Evolutionary conservation across 2,329 filamentous ascomycete species (phyloP).

Genomic region (Hypoxylon sp.): DNA sequence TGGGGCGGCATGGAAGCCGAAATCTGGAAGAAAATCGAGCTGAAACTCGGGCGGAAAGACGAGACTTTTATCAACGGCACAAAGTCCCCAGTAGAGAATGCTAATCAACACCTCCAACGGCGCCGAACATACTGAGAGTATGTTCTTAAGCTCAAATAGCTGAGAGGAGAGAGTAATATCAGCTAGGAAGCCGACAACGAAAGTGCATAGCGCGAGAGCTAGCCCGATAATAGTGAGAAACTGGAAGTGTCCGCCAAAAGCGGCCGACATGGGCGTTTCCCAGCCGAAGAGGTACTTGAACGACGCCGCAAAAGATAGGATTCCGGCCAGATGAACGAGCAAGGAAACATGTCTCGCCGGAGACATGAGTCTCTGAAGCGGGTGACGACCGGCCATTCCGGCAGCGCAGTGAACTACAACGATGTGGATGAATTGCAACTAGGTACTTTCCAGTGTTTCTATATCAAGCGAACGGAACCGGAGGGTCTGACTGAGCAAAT

Average conservation of each 20-base stretch:
- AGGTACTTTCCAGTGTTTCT: background rate
- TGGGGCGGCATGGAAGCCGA: slow-evolving; percentile 76
- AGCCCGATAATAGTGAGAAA: slow-evolving; percentile 82
- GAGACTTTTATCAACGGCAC: slow-evolving; percentile 65
- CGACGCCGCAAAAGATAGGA: slow-evolving; percentile 65
- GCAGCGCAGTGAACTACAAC: slow-evolving; percentile 1
- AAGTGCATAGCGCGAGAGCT: slow-evolving; percentile 70
- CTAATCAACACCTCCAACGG: slow-evolving; percentile 79
- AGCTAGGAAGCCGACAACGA: slow-evolving; percentile 70
- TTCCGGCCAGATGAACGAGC: slow-evolving; percentile 68
- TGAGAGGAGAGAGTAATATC: slow-evolving; percentile 69
- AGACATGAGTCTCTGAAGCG: slow-evolving; percentile 73
- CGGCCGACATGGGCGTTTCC: slow-evolving; percentile 65
- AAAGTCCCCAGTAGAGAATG: slow-evolving; percentile 79
- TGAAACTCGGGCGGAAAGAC: slow-evolving; percentile 67
- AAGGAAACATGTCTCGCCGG: slow-evolving; percentile 75
- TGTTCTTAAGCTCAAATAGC: slow-evolving; percentile 77
- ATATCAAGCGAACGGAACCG: background rate
- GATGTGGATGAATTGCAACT: background rate
- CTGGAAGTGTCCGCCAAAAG: slow-evolving; percentile 77
- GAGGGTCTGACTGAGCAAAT: background rate
- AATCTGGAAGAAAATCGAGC: slow-evolving; percentile 68
- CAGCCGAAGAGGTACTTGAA: slow-evolving; percentile 65
- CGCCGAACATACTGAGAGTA: slow-evolving; percentile 72
- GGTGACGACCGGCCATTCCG: slow-evolving; percentile 68